Base-by-base conservation (phyloP, 768 basidiomycete species). In the Boletus huronensis region DNA sequence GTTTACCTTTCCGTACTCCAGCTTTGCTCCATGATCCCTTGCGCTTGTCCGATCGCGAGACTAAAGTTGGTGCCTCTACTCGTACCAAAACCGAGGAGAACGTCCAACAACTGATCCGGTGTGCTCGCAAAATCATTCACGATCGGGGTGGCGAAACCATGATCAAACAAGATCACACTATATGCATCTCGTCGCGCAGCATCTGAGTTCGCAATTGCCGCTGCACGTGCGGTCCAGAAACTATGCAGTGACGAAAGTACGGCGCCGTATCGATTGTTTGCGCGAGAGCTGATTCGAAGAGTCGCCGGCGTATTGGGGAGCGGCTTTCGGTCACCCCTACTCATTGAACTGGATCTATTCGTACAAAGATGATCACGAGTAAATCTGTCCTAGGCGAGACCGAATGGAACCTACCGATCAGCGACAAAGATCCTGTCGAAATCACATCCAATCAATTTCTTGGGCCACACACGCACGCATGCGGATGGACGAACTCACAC, bases 151-250 rank as follows among this genome's bases (percentile, higher is more conserved):
- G 36, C 28, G 0, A 67, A 45, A 0, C 1, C 5, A 10, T 64
- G 29, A 41, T 77, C 57, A 57, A 84, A 84, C 17, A 82, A 58
- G 19, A 83, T 50, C 46, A 85, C 72, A 6, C 79, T 82, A 55
- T 85, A 86, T 1, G 84, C 72, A 54, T 85, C 84, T 29, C 75
- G 67, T 25, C 80, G 75, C 0, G 59, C 64, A 14, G 63, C 63
- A 41, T 68, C 67, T 6, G 62, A 51, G 28, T 40, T 53, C 2
- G 58, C 31, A 54, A 75, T 47, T 3, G 77, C 76, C 14, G 73
- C 67, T 11, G 75, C 71, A 3, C 83, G 75, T 0, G 84, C 76
- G 14, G 68, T 56, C 83, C 84, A 86, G 63, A 85, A 85, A 16
- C 71, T 70, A 50, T 82, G 64, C 9, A 85, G 58, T 0, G 83